Evolutionary conservation across 2,329 filamentous ascomycete species (phyloP).

Genomic region (Botryotinia calthae): DNA sequence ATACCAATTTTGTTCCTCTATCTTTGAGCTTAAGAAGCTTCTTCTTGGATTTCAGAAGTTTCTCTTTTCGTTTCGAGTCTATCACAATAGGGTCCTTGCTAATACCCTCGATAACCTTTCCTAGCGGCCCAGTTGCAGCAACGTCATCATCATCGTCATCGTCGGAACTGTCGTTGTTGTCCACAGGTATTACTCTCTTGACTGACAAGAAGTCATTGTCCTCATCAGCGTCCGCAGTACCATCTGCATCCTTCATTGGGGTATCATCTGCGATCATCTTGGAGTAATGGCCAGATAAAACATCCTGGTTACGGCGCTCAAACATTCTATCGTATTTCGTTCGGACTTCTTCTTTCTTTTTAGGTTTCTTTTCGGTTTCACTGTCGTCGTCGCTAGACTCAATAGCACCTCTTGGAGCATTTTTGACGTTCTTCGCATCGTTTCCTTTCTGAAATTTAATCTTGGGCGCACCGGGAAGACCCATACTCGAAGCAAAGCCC

Average conservation of each 20-base stretch:
- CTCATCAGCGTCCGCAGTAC: conserved; percentile 56
- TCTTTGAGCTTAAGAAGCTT: conserved; percentile 88
- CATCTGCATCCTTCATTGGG: conserved; percentile 43
- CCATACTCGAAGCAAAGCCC: conserved; percentile 79
- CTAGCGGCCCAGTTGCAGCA: conserved; percentile 42
- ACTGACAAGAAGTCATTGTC: conserved; percentile 85
- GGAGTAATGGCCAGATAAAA: conserved; percentile 88
- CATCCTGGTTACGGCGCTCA: conserved; percentile 91
- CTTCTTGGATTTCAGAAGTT: conserved; percentile 93
- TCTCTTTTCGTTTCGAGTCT: conserved; percentile 93
- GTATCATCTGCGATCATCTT: conserved; percentile 71
- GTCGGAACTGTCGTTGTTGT: conserved; percentile 48
- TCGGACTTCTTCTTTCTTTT: conserved; percentile 71
- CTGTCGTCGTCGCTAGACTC: conserved; percentile 58
- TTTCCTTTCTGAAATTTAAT: conserved; percentile 93
- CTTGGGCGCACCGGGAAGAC: conserved; percentile 84
- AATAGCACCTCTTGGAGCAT: conserved; percentile 68
- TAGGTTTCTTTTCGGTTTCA: conserved; percentile 53
- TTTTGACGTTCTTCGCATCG: conserved; percentile 83
- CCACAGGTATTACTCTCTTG: conserved; percentile 79
- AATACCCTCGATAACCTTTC: conserved; percentile 63
- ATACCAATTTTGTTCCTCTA: conserved; percentile 79
- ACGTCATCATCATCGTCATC: conserved; percentile 44
- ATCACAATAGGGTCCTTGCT: conserved; percentile 73
- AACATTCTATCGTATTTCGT: conserved; percentile 99